Evolutionary conservation across 345 rosid genomes (phyloP).

Genomic region (Pseudoturritis turrita): DNA sequence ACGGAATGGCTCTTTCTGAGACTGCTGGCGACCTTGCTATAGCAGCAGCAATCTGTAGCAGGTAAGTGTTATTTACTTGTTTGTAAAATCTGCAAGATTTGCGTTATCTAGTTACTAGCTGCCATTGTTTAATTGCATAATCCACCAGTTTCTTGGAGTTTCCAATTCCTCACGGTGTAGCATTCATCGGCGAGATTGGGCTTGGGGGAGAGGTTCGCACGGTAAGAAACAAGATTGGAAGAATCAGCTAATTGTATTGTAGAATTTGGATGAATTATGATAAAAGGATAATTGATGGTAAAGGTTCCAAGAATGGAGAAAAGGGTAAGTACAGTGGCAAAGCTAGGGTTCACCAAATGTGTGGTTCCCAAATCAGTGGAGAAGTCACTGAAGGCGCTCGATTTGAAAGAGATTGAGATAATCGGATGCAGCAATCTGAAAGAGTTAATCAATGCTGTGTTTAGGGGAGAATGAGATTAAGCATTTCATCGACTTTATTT

Average conservation of each 20-base stretch:
- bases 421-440: constrained; percentile 71
- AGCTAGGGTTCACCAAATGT: constrained; percentile 73
- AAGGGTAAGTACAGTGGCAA: constrained; percentile 63
- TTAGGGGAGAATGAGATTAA: constrained; percentile 22
- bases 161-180: constrained; percentile 73
- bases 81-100: neutral
- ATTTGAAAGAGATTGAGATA: constrained; percentile 40
- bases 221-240: constrained; percentile 40
- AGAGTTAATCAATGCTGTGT: constrained; percentile 61
- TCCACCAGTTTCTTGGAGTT: constrained; percentile 86
- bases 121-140: neutral
- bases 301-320: constrained; percentile 86
- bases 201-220: constrained; percentile 77
- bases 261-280: neutral
- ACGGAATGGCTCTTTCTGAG: constrained; percentile 73
- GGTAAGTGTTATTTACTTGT: constrained; percentile 33
- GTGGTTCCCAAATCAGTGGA: constrained; percentile 63
- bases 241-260: neutral
- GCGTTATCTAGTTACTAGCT: neutral
- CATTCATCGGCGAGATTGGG: constrained; percentile 89
- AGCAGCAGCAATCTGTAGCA: constrained; percentile 96
- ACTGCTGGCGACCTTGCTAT: constrained; percentile 93
- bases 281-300: constrained; percentile 3
- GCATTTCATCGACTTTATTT: neutral
- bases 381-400: constrained; percentile 37